Conservation (phyloP, 257 asterid genomes). For the Jacaranda copaia region DNA sequence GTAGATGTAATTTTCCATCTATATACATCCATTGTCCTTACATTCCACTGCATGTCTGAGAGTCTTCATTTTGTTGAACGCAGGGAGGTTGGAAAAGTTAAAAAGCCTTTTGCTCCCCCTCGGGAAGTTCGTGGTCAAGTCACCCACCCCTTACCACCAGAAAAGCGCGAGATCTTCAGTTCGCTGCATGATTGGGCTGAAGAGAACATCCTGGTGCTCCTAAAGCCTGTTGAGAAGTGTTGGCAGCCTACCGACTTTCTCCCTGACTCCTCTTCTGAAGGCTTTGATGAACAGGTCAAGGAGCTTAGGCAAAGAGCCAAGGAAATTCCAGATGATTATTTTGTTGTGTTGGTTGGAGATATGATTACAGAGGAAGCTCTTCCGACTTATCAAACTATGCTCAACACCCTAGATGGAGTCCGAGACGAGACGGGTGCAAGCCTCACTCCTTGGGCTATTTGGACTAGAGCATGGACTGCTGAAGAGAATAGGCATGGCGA, state of each 20-base stretch:
- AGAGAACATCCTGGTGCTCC: slow-evolving; percentile 54
- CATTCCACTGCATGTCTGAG: too few relatives aligned
- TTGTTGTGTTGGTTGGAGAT: slow-evolving; percentile 64
- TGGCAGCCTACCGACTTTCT: slow-evolving; percentile 69
- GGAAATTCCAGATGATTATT: slow-evolving; percentile 60
- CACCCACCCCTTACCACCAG: slow-evolving; percentile 64
- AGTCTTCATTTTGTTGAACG: slow-evolving; percentile 14
- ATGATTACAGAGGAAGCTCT: slow-evolving; percentile 71
- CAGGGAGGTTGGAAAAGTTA: slow-evolving; percentile 50
- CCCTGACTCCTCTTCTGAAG: slow-evolving; percentile 62
- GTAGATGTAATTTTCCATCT: neutral
- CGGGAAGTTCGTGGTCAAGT: slow-evolving; percentile 52
- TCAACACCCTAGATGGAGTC: slow-evolving; percentile 61
- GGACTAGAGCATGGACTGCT: slow-evolving; percentile 76
- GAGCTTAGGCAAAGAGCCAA: slow-evolving; percentile 55
- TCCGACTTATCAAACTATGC: slow-evolving; percentile 69
- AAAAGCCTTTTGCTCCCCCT: slow-evolving; percentile 58
- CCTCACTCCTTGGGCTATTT: slow-evolving; percentile 66
- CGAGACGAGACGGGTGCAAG: slow-evolving; percentile 70
- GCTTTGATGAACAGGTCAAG: slow-evolving; percentile 58
- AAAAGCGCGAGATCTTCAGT: slow-evolving; percentile 59
- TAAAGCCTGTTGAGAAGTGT: slow-evolving; percentile 58
- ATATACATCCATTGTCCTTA: neutral
- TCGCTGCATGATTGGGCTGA: slow-evolving; percentile 59
- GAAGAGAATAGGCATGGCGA: slow-evolving; percentile 73